Base-by-base conservation (phyloP, 2,329 filamentous ascomycete genomes). In the Clonostachys rosea region DNA sequence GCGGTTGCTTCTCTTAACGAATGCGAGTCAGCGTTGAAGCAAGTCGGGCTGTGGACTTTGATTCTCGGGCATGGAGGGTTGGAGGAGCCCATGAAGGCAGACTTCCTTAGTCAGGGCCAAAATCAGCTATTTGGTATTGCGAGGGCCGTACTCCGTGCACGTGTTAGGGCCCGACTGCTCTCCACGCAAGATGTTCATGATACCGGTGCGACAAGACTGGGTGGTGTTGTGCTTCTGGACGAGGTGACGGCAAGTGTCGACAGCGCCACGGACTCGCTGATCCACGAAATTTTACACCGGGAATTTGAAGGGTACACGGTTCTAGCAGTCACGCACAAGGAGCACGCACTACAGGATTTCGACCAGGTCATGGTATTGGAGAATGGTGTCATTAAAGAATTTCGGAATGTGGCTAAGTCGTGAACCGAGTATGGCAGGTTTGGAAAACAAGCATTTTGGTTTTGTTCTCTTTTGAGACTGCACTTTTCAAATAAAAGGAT, bases 61-160 rank as follows among this genome's bases (percentile, higher is more conserved):
- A 54, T 71, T 1, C 42, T 55, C 1, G 56, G 61, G 5, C 55
- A 59, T 5, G 68, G 68, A 5, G 68, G 68, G 1, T 50, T 73
- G 0, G 51, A 56, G 4, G 57, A 57, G 0, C 52, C 49, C 3
- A 70, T 84, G 52, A 66, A 69, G n/a, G 63, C 71, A 3, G 68
- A 76, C 7, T 65, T 69, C 44, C 65, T 83, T 7, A 76, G 72
- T 6, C 73, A 76, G 35, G 84, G 84, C 0, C 83, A 87, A 58
- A 74, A 74, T 40, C 83, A 87, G 55, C 68, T 87, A 0, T 83
- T 87, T 53, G 81, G 76, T 51, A 70, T 87, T 2, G 82, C 78
- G 0, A 63, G 82, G 1, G 83, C 80, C 0, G 68, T 86, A n/a
- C 59, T 86, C 7, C 64, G 74, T 5, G 51, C 59, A 8, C 46